Conservation (phyloP, 208 protist genomes). For the Plasmodiophora brassicae region DNA sequence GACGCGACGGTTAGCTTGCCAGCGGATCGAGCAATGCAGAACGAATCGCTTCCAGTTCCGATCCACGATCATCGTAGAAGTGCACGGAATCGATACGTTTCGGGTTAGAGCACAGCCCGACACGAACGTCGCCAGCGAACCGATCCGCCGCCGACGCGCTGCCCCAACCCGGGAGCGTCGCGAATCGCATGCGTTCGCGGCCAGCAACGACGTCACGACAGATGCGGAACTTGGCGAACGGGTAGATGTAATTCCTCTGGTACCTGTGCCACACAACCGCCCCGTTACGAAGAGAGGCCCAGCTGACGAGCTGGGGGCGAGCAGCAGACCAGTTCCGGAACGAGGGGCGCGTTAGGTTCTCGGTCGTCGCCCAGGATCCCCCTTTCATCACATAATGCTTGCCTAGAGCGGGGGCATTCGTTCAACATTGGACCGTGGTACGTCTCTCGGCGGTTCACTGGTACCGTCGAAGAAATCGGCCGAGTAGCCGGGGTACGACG, state of each 20-base stretch:
- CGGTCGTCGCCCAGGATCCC: background rate
- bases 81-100: background rate
- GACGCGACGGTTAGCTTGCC: no score
- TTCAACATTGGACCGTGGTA: no score
- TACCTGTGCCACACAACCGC: background rate
- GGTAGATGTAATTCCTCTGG: background rate
- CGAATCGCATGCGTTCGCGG: background rate
- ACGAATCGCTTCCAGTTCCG: background rate
- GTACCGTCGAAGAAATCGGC: conserved; percentile 26
- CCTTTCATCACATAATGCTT: conserved; percentile 2
- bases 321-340: conserved; percentile 2
- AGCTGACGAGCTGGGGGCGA: no score
- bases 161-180: background rate
- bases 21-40: background rate
- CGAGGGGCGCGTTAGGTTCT: background rate
- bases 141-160: no score
- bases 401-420: no score
- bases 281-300: no score
- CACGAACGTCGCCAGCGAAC: background rate
- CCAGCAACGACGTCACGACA: background rate
- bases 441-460: no score
- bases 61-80: background rate
- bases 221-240: conserved; percentile 22
- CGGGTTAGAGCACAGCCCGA: background rate
- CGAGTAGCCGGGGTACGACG: background rate